These are phyloP conservation scores for Sinapis alba DNA, from an alignment of 441 rosid genomes.

Conservation along the genomic window DNA sequence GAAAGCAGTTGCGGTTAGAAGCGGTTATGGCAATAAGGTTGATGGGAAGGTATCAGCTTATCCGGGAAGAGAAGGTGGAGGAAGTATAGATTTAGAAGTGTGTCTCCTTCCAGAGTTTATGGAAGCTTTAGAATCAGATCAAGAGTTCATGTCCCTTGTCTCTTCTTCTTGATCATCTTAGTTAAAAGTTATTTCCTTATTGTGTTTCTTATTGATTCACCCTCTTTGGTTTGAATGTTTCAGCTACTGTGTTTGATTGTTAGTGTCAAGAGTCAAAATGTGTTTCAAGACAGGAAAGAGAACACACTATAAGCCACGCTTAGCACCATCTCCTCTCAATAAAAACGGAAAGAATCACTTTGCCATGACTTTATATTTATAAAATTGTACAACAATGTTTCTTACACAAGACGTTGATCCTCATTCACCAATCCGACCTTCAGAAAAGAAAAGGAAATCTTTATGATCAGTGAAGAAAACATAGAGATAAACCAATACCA, in stretches of 20 bases:
- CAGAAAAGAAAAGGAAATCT: neutral
- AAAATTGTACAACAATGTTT: constrained; percentile 27
- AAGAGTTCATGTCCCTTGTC: constrained; percentile 55
- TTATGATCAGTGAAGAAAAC: neutral
- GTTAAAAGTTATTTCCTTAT: too few species aligned
- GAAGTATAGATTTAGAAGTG: constrained; percentile 71
- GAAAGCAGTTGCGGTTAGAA: constrained; percentile 62
- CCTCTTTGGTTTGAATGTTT: neutral
- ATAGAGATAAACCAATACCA: neutral
- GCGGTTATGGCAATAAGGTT: constrained; percentile 66
- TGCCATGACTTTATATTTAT: constrained; percentile 25
- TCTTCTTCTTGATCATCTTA: neutral
- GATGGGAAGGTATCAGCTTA: constrained; percentile 65
- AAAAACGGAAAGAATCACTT: constrained; percentile 5
- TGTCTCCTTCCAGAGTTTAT: constrained; percentile 57
- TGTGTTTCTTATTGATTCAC: too few species aligned
- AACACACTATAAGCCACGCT: neutral
- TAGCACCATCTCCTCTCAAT: neutral
- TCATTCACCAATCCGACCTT: constrained; percentile 28
- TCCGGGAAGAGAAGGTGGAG: constrained; percentile 61
- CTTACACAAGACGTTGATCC: constrained; percentile 21
- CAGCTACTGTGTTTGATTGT: neutral
- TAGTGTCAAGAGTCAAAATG: neutral
- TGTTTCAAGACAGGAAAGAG: neutral
- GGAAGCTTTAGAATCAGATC: constrained; percentile 67